phyloP scores from a whole-genome alignment of 805 yeast genomes.

The Pichia thaimueangensis region DNA sequence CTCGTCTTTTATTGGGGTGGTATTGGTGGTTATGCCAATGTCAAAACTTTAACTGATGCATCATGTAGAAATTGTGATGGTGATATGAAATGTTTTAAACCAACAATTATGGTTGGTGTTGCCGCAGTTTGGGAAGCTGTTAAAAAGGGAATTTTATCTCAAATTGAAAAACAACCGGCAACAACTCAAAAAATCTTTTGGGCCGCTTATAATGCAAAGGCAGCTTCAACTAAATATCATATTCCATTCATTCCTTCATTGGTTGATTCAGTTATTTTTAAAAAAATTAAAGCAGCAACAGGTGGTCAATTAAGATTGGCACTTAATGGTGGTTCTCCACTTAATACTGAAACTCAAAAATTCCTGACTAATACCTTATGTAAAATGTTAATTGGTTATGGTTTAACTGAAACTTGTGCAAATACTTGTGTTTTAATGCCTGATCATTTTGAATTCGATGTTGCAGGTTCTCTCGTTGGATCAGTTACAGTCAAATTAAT shows the following conservation, averaged over 20 bases:
- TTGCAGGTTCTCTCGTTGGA: slow-evolving; percentile 79
- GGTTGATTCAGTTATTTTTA: slow-evolving; percentile 71
- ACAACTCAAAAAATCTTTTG: slow-evolving; percentile 78
- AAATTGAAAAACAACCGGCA: slow-evolving; percentile 60
- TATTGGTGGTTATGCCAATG: slow-evolving; percentile 81
- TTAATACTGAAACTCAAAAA: slow-evolving; percentile 72
- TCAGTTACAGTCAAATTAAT: slow-evolving; percentile 81
- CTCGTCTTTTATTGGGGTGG: slow-evolving; percentile 84
- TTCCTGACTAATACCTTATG: slow-evolving; percentile 71
- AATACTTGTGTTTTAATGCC: slow-evolving; percentile 70
- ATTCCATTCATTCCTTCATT: slow-evolving; percentile 73
- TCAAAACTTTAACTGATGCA: slow-evolving; percentile 79
- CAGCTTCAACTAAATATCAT: slow-evolving; percentile 52
- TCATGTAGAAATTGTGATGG: slow-evolving; percentile 82
- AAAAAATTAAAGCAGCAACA: slow-evolving; percentile 86
- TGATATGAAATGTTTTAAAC: slow-evolving; percentile 80
- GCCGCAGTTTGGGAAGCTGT: slow-evolving; percentile 98
- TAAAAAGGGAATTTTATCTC: slow-evolving; percentile 82
- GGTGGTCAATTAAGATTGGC: slow-evolving; percentile 77
- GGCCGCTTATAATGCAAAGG: slow-evolving; percentile 75
- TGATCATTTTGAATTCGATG: slow-evolving; percentile 58
- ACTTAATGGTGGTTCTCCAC: slow-evolving; percentile 91
- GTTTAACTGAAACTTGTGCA: slow-evolving; percentile 94
- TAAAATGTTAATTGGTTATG: slow-evolving; percentile 91
- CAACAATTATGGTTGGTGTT: slow-evolving; percentile 95